Conservation (phyloP, 106 monocot genomes). For the Allium cepa region DNA sequence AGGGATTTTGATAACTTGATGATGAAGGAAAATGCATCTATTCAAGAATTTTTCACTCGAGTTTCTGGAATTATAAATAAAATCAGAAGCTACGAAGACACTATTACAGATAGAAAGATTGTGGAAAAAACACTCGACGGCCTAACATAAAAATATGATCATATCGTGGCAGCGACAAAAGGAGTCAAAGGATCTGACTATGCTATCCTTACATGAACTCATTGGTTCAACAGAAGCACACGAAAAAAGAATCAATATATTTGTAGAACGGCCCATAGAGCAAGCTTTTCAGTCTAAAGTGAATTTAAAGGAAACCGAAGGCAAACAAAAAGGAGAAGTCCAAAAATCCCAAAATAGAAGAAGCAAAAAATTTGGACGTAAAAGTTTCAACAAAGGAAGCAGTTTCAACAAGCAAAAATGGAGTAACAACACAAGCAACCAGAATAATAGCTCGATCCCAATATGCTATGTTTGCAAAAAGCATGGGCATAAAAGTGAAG, state of each 20-base stretch:
- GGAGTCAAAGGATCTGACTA: neutral
- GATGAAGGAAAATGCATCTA: neutral
- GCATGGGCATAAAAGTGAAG: too few species aligned
- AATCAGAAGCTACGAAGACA: neutral
- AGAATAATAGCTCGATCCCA: too few species aligned
- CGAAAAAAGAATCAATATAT: neutral
- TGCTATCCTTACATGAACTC: neutral
- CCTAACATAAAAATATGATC: neutral
- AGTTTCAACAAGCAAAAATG: too few species aligned
- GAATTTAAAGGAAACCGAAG: neutral
- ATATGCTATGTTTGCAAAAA: neutral
- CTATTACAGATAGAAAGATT: neutral
- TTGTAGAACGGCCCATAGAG: neutral
- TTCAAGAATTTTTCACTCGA: neutral
- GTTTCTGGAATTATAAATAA: neutral
- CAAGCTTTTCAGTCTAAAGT: slow-evolving; percentile 1
- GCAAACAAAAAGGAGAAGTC: too few species aligned
- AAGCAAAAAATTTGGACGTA: too few species aligned
- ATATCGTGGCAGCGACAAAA: neutral
- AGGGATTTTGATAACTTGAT: slow-evolving; percentile 1
- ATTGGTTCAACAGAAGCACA: neutral
- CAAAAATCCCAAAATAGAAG: too few species aligned
- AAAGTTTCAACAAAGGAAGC: too few species aligned
- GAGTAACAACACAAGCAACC: too few species aligned
- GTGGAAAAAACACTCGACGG: neutral